Conservation (phyloP, 768 basidiomycete species). For the Strobilomyces echinocephalus region DNA sequence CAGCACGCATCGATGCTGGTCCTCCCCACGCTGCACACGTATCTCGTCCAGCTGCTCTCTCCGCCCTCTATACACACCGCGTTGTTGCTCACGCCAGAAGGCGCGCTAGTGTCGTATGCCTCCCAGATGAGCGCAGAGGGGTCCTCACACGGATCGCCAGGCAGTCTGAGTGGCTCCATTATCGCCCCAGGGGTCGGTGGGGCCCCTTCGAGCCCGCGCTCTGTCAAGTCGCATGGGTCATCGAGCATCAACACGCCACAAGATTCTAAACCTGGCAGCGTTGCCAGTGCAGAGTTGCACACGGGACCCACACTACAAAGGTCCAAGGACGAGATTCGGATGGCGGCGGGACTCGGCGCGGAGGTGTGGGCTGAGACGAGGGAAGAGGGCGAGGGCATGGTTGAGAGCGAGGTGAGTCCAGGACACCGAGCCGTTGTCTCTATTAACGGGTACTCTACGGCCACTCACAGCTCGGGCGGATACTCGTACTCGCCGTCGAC, state of each 20-base stretch:
- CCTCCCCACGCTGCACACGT: constrained; percentile 59
- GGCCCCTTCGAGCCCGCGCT: constrained; percentile 11
- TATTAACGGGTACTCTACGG: constrained; percentile 1
- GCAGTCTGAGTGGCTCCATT: constrained; percentile 6
- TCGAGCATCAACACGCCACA: constrained; percentile 6
- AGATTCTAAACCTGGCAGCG: constrained; percentile 12
- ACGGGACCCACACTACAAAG: constrained; percentile 22
- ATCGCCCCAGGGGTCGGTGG: not conserved
- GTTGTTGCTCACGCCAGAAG: constrained; percentile 65
- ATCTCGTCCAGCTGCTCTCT: constrained; percentile 58
- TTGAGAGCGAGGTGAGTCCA: constrained; percentile 66
- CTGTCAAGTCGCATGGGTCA: constrained; percentile 9
- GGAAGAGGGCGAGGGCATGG: constrained; percentile 53
- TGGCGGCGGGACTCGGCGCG: constrained; percentile 65
- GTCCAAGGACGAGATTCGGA: constrained; percentile 69
- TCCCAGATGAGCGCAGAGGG: constrained; percentile 36
- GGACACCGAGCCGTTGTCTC: not conserved
- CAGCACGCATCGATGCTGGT: constrained; percentile 50
- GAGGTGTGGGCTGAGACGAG: constrained; percentile 78
- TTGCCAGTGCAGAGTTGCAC: constrained; percentile 4
- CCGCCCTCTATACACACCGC: constrained; percentile 65
- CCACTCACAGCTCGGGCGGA: constrained; percentile 55
- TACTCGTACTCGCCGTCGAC: constrained; percentile 63
- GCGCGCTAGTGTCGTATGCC: constrained; percentile 66
- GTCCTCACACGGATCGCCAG: constrained; percentile 2